Evolutionary conservation across 768 basidiomycete genomes (phyloP).

Genomic region (Lactarius quietus): DNA sequence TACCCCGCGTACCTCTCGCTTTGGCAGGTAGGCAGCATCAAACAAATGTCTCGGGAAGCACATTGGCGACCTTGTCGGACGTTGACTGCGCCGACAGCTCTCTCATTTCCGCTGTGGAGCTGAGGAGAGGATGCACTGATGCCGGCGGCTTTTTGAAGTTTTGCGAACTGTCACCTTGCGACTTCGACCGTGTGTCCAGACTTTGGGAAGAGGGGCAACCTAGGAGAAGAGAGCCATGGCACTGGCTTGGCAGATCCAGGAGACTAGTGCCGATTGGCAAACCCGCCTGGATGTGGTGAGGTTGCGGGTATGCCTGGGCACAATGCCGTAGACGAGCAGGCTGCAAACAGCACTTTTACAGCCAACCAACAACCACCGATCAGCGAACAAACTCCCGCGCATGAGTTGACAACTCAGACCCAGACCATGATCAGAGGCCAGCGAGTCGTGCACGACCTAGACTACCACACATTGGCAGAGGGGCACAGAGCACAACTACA

Average conservation of each 20-base stretch:
- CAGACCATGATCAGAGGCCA: conserved; percentile 7
- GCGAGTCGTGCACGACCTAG: conserved; percentile 3
- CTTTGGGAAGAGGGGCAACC: conserved; percentile 11
- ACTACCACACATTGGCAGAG: conserved; percentile 1
- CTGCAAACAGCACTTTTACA: conserved; percentile 5
- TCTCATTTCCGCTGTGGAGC: conserved; percentile 18
- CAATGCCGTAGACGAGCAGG: conserved; percentile 15
- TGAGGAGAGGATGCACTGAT: background rate
- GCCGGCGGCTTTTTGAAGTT: conserved; percentile 11
- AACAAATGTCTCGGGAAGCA: background rate
- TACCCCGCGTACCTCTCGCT: background rate
- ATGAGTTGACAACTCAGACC: conserved; percentile 6
- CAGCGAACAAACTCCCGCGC: conserved; percentile 10
- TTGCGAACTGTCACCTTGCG: conserved; percentile 8
- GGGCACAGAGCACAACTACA: conserved; percentile 1
- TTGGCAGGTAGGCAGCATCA: conserved; percentile 10
- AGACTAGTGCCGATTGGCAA: conserved; percentile 16
- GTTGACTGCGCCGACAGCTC: conserved; percentile 12
- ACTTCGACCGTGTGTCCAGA: conserved; percentile 7
- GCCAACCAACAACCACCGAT: conserved; percentile 16
- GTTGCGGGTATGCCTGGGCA: conserved; percentile 12
- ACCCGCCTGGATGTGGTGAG: conserved; percentile 13
- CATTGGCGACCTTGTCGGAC: conserved; percentile 4
- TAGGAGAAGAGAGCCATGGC: background rate
- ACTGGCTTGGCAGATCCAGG: conserved; percentile 4